Percentiles rank a stretch among this genome's conserved stretches.
Conservation (phyloP, 2,329 filamentous ascomycete genomes). For the Corinectria fuckeliana region DNA sequence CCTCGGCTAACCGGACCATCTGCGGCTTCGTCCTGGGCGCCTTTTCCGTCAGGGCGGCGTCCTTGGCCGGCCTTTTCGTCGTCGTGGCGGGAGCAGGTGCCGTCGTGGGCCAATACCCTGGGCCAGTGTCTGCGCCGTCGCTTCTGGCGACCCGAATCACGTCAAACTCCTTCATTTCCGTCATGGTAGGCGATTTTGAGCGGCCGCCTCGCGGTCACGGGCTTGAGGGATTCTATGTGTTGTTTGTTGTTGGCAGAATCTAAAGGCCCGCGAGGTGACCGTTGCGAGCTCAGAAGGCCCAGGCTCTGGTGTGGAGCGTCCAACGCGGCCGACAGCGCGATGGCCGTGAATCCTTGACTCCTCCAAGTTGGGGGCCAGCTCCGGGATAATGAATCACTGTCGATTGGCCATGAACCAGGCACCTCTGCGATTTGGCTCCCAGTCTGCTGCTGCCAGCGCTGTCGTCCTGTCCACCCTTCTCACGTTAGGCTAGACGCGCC, state of each 20-base stretch:
- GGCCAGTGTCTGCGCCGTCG: constrained; percentile 54
- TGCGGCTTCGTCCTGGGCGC: constrained; percentile 49
- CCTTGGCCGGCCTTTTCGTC: constrained; percentile 47
- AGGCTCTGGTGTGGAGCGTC: not conserved
- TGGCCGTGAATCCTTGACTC: constrained; percentile 1
- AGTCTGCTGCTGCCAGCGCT: not conserved
- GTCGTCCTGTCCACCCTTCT: not conserved
- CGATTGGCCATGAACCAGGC: not conserved
- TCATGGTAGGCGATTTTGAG: constrained; percentile 27
- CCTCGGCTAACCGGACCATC: constrained; percentile 51
- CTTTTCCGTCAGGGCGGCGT: constrained; percentile 42
- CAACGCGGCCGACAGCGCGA: not conserved
- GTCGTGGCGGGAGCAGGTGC: constrained; percentile 37
- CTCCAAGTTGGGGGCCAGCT: not conserved
- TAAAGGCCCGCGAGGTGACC: not conserved
- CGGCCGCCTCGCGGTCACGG: not conserved
- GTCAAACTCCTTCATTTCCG: constrained; percentile 50
- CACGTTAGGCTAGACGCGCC: not conserved
- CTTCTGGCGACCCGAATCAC: constrained; percentile 51
- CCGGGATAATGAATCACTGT: not conserved
- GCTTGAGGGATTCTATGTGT: not conserved
- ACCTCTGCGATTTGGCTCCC: not conserved
- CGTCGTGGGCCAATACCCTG: constrained; percentile 52
- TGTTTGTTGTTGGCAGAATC: not conserved
- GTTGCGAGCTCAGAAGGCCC: not conserved